Base-by-base conservation (phyloP, 2,329 filamentous ascomycete genomes). In the Fusarium tupiense region DNA sequence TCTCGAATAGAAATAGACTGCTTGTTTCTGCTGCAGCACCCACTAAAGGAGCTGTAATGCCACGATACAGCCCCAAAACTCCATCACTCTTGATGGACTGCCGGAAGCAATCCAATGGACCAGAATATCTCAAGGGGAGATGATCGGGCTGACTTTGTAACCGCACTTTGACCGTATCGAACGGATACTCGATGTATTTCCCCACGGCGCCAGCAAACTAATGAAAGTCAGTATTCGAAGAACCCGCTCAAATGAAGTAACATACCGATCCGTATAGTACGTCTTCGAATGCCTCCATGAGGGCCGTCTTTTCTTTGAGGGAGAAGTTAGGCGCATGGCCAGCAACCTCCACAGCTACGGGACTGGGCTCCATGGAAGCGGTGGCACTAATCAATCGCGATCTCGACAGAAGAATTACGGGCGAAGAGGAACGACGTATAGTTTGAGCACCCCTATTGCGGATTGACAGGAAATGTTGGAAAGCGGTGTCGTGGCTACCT, bases 141-240 rank as follows among this genome's bases (percentile, higher is more conserved):
- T 92, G 90, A 82, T 96, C 93, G 40, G 95, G 94, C 82, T 98
- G 96, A n/a, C 96, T 96, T 82, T 99, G 96, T 17, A 99, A 90
- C 46, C 96, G 93, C 69, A 99, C 96, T 85, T 99, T 99, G 82
- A 99, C 92, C 0, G 96, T 99, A 84, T 99, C 96, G 84, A 99
- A 99, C 31, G 96, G 96, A 82, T 98, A 99, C 83, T 99, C 96
- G 80, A 99, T 96, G 82, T 96, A 94, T 86, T 98, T 99, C 72
- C 96, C 96, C 41, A 94, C 91, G 68, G 97, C 90, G 69, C 96
- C 96, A 63, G 96, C 95, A 67, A 90, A 83, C 93, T 95, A 74
- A 33, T 49, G 14, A 33, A 33, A 12, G 58, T 72, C 59, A 72
- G 61, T 35, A 66, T 31, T 17, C 4, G 24, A 26, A 24, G 22